Conservation (phyloP, 306 rosid species). For the Mimosa bimucronata region DNA sequence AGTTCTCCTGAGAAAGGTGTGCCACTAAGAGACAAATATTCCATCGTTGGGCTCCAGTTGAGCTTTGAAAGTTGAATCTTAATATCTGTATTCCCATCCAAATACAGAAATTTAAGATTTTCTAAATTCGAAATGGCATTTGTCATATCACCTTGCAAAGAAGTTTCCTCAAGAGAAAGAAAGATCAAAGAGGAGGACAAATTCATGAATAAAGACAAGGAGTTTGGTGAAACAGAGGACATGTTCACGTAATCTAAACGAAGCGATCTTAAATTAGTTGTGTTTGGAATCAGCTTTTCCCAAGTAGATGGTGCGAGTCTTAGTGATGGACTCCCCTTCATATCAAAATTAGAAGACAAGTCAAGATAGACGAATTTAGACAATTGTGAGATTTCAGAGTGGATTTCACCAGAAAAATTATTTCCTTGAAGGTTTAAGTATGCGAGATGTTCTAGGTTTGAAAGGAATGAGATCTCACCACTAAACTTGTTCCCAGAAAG, state of each 20-base stretch:
- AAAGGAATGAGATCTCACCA: conserved; percentile 29
- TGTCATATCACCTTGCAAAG: not conserved
- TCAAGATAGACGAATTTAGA: conserved; percentile 8
- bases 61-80: not conserved
- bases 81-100: not conserved
- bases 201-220: not conserved
- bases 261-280: conserved; percentile 5
- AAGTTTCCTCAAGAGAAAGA: not conserved
- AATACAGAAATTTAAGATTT: not conserved
- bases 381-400: not conserved
- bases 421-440: not conserved
- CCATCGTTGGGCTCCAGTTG: not conserved
- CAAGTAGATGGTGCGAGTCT: not conserved
- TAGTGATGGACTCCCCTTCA: no score
- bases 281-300: conserved; percentile 13
- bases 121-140: not conserved
- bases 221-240: not conserved
- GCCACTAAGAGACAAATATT: rapidly evolving
- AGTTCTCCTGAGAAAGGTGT: not conserved
- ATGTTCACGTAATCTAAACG: not conserved
- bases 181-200: conserved; percentile 21
- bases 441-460: conserved; percentile 6
- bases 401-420: not conserved
- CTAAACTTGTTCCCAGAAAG: no score
- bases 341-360: no score